A percentile compares a stretch with the other conserved stretches of the same genome.
Evolutionary conservation across 805 yeast genomes (phyloP).

Genomic region (Grigorovia transvaalensis): DNA sequence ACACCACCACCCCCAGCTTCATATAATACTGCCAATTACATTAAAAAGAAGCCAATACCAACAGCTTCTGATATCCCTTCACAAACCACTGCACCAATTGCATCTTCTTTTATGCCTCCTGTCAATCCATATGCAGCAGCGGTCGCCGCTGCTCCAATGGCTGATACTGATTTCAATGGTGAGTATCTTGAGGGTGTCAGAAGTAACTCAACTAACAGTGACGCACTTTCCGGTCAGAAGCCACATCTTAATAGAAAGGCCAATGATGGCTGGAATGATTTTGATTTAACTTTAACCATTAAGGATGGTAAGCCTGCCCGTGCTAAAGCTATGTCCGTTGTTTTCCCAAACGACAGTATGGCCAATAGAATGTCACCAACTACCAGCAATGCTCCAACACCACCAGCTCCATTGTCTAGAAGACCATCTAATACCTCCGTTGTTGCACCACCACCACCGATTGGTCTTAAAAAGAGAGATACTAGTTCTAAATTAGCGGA

Average conservation of each 20-base stretch:
- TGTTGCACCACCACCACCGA: constrained; percentile 19
- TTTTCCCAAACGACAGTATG: constrained; percentile 16
- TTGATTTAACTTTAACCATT: constrained; percentile 25
- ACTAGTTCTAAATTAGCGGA: background rate
- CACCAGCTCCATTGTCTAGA: constrained; percentile 25
- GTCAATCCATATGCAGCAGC: constrained; percentile 22
- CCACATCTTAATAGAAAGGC: constrained; percentile 29
- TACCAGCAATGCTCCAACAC: background rate
- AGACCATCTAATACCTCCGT: constrained; percentile 14
- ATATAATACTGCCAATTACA: background rate
- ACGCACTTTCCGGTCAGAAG: constrained; percentile 26
- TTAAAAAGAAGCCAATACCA: background rate
- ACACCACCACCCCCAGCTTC: background rate
- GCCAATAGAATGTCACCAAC: constrained; percentile 4
- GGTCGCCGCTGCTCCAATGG: constrained; percentile 16
- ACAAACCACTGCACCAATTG: constrained; percentile 9
- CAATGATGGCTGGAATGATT: constrained; percentile 29
- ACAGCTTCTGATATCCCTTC: constrained; percentile 6
- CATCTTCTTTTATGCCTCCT: constrained; percentile 15
- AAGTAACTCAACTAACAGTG: constrained; percentile 11
- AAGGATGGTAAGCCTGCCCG: constrained; percentile 23
- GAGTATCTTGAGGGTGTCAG: background rate
- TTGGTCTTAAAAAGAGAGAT: background rate
- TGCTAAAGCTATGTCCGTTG: constrained; percentile 31
- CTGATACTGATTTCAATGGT: background rate